Conservation (phyloP, 805 yeast genomes). For the Starmerella sirachaensis region DNA sequence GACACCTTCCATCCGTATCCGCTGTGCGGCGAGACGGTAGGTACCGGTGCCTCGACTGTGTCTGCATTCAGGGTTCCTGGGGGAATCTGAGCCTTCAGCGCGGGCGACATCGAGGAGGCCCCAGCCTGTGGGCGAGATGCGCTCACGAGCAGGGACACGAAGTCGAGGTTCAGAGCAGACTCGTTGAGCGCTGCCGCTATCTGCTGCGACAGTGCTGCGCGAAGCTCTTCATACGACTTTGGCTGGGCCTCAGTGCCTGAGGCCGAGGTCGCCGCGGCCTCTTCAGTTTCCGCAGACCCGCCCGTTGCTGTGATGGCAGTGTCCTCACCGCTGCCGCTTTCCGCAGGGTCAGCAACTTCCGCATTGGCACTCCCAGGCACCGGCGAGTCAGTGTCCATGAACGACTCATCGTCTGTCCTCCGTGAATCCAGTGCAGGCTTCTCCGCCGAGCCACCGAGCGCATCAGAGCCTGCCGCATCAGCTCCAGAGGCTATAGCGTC, state of each 20-base stretch:
- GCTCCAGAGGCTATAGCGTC: not conserved
- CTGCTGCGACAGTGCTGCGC: slow-evolving; percentile 22
- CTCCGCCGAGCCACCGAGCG: too few species aligned
- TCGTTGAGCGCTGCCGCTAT: slow-evolving; percentile 64
- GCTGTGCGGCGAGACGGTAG: slow-evolving; percentile 14
- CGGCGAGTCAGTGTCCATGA: slow-evolving; percentile 8
- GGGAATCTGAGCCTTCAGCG: slow-evolving; percentile 22
- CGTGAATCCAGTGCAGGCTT: too few species aligned
- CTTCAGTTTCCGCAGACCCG: not conserved
- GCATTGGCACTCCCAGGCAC: too few species aligned
- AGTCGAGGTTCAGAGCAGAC: slow-evolving; percentile 75
- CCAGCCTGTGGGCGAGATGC: slow-evolving; percentile 77
- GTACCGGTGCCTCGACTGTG: slow-evolving; percentile 15
- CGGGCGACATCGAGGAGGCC: slow-evolving; percentile 56
- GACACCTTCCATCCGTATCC: slow-evolving; percentile 73
- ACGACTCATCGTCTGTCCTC: slow-evolving; percentile 4
- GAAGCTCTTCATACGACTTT: slow-evolving; percentile 21
- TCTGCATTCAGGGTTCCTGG: slow-evolving; percentile 28
- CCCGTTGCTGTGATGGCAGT: not conserved
- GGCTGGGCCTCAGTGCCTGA: not conserved
- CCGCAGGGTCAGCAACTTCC: slow-evolving; percentile 25
- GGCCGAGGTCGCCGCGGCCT: not conserved
- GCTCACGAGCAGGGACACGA: slow-evolving; percentile 71
- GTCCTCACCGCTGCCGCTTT: slow-evolving; percentile 14
- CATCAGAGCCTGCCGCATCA: slow-evolving; percentile 12